Evolutionary conservation across 129 eudicot genomes (phyloP).

Genomic region (Silybum marianum): DNA sequence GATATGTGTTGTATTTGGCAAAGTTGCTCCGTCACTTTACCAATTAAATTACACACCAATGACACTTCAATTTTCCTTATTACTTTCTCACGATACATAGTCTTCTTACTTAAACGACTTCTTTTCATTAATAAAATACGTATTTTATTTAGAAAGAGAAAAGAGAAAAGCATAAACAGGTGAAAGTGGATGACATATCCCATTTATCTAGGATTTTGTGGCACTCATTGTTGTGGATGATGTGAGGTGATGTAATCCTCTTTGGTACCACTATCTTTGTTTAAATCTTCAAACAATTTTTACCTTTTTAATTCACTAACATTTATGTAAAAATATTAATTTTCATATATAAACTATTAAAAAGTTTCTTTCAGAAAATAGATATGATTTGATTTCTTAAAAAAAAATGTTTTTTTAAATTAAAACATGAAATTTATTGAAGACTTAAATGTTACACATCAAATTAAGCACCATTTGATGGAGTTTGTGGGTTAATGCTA

Average conservation of each 20-base stretch:
- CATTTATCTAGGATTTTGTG: slow-evolving; percentile 30
- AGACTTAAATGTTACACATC: background rate
- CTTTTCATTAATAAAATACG: background rate
- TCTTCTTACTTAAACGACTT: too few relatives aligned
- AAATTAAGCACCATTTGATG: background rate
- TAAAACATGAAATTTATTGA: background rate
- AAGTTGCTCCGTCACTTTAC: too few relatives aligned
- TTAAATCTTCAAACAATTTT: background rate
- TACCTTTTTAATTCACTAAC: background rate
- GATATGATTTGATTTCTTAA: background rate
- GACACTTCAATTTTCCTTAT: too few relatives aligned
- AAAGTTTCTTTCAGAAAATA: background rate
- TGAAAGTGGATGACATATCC: slow-evolving; percentile 29
- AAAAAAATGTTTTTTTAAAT: background rate
- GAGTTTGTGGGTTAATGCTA: slow-evolving; percentile 3
- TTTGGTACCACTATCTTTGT: slow-evolving; percentile 20
- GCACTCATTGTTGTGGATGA: slow-evolving; percentile 28
- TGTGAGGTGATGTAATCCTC: slow-evolving; percentile 35
- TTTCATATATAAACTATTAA: background rate
- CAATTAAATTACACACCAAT: too few relatives aligned
- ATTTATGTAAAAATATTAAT: background rate
- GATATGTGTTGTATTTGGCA: too few relatives aligned
- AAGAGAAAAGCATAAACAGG: background rate
- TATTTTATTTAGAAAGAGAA: background rate
- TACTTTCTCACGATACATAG: too few relatives aligned